Evolutionary conservation across 768 basidiomycete genomes (phyloP).

Genomic region (Mycena metata): DNA sequence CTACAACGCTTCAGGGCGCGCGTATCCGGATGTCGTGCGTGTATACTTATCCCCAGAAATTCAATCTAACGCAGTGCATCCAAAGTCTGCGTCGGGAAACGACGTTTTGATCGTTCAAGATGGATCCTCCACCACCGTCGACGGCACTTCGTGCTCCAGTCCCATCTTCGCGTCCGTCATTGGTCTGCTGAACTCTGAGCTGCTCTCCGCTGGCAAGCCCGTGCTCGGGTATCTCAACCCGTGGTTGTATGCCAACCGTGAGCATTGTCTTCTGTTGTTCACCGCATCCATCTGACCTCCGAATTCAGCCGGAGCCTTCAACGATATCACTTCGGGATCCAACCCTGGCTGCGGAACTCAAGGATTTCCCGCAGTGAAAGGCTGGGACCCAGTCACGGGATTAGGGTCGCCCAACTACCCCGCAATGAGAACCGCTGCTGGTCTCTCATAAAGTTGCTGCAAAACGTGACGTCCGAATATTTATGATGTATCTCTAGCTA

Average conservation of each 20-base stretch:
- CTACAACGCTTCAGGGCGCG: conserved; percentile 36
- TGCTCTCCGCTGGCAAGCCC: conserved; percentile 49
- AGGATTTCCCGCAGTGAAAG: conserved; percentile 52
- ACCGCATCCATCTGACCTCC: too few species aligned
- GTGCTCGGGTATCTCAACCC: conserved; percentile 41
- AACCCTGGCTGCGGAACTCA: conserved; percentile 61
- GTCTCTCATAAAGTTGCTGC: conserved; percentile 9
- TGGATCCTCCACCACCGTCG: conserved; percentile 44
- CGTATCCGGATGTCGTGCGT: conserved; percentile 58
- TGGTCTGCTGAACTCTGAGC: conserved; percentile 60
- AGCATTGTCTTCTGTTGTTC: background rate
- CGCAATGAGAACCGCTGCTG: conserved; percentile 31
- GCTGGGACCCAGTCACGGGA: conserved; percentile 55
- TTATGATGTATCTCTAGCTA: conserved; percentile 20
- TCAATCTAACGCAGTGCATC: too few species aligned
- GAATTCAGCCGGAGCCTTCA: conserved; percentile 42
- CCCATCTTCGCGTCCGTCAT: conserved; percentile 64
- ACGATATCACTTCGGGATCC: conserved; percentile 58
- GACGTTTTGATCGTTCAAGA: conserved; percentile 38
- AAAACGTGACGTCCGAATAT: background rate
- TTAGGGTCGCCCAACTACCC: conserved; percentile 52
- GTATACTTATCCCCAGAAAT: too few species aligned
- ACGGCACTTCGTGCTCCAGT: conserved; percentile 63
- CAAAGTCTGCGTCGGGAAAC: conserved; percentile 57
- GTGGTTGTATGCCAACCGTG: conserved; percentile 56